Conservation (phyloP, 2,329 filamentous ascomycete species). For the Sclerotinia minor region DNA sequence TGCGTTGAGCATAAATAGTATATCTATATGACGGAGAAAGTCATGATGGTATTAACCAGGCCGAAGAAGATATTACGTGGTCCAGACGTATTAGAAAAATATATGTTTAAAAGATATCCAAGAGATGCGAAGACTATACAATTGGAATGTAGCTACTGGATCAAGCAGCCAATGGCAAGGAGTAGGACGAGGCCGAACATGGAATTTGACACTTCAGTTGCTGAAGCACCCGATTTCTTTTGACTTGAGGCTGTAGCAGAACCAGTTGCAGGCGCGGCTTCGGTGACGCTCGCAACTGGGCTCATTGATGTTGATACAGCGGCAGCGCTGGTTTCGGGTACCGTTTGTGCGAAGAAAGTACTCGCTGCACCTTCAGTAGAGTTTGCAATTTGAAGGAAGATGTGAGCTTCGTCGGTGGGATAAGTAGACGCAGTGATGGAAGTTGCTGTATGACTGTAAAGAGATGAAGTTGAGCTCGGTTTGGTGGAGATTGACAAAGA, state of each 20-base stretch:
- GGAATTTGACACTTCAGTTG: constrained; percentile 14
- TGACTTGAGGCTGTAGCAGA: constrained; percentile 13
- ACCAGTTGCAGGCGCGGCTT: not conserved
- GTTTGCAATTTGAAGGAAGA: constrained; percentile 36
- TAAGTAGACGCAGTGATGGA: constrained; percentile 26
- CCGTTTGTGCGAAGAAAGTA: not conserved
- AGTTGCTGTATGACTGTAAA: constrained; percentile 26
- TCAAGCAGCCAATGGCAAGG: constrained; percentile 19
- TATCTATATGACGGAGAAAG: constrained; percentile 19
- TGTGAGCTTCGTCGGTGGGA: constrained; percentile 30
- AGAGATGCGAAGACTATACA: not conserved
- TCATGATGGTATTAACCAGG: constrained; percentile 1
- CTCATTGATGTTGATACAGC: not conserved
- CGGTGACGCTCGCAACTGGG: constrained; percentile 13
- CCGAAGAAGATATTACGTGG: constrained; percentile 19
- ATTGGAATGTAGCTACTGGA: not conserved
- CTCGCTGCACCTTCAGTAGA: constrained; percentile 21
- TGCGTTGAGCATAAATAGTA: constrained; percentile 11
- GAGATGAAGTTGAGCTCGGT: constrained; percentile 22
- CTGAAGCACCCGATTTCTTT: constrained; percentile 19
- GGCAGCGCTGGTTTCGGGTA: not conserved
- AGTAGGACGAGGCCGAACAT: constrained; percentile 17
- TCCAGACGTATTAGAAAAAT: constrained; percentile 26
- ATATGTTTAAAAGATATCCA: constrained; percentile 8
- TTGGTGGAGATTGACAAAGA: constrained; percentile 16